phyloP scores from a whole-genome alignment of 2,329 filamentous ascomycete species.

The Ascochyta rabiei region DNA sequence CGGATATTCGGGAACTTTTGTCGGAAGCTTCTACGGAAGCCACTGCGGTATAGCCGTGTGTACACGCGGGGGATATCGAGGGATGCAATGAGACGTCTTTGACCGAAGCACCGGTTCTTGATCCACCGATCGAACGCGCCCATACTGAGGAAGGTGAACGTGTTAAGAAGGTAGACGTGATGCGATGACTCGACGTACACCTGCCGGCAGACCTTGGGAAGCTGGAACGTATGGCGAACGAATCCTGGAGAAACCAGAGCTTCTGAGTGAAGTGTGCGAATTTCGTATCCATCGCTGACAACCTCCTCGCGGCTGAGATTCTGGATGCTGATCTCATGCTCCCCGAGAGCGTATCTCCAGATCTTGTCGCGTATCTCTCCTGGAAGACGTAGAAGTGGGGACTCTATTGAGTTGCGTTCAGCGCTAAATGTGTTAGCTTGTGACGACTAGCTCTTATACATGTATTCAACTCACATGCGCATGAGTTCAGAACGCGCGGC shows the following conservation, averaged over 20 bases:
- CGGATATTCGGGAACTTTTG: slow-evolving; percentile 18
- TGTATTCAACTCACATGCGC: slow-evolving; percentile 2
- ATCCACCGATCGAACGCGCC: slow-evolving; percentile 15
- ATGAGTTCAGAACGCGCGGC: not conserved
- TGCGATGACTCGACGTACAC: slow-evolving; percentile 16
- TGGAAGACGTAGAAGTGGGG: slow-evolving; percentile 22
- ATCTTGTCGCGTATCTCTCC: slow-evolving; percentile 22
- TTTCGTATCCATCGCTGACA: not conserved
- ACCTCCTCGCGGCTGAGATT: not conserved
- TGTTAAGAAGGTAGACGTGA: slow-evolving; percentile 6
- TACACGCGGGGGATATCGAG: slow-evolving; percentile 18
- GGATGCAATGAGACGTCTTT: slow-evolving; percentile 15
- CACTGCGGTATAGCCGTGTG: slow-evolving; percentile 7
- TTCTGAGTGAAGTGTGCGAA: not conserved
- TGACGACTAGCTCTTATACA: not conserved
- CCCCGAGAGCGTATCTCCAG: slow-evolving; percentile 16
- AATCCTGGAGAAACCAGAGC: not conserved
- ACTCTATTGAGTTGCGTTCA: slow-evolving; percentile 13
- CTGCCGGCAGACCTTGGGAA: slow-evolving; percentile 14
- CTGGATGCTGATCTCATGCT: slow-evolving; percentile 7
- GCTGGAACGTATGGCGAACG: not conserved
- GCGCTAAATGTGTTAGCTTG: not conserved
- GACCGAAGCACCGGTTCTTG: slow-evolving; percentile 9
- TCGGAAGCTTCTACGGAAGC: slow-evolving; percentile 9
- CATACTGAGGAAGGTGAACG: slow-evolving; percentile 1